phyloP scores from a whole-genome alignment of 139 green algal species.

The Marvania coccoides region DNA sequence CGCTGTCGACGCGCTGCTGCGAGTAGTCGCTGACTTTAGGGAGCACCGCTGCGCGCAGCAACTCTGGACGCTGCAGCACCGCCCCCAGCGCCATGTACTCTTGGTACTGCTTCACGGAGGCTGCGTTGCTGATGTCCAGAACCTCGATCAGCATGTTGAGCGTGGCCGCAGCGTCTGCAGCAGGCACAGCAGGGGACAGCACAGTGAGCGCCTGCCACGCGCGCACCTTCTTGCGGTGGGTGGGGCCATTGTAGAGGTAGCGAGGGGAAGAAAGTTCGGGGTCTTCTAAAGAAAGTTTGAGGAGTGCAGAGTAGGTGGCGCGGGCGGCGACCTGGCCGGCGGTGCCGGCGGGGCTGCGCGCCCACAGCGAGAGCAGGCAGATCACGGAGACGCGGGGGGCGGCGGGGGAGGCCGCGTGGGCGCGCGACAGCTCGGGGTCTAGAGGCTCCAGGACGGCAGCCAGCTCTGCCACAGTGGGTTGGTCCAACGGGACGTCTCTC shows the following conservation, averaged over 20 bases:
- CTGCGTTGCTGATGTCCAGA: slow-evolving; percentile 30
- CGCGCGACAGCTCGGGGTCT: slow-evolving; percentile 9
- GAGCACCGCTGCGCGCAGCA: slow-evolving; percentile 39
- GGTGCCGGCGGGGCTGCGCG: not conserved
- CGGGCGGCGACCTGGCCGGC: slow-evolving; percentile 6
- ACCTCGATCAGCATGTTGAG: slow-evolving; percentile 19
- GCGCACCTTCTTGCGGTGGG: slow-evolving; percentile 59
- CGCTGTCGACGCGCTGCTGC: slow-evolving; percentile 22
- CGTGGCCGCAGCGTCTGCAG: not conserved
- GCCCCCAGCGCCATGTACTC: slow-evolving; percentile 47
- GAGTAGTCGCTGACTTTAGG: slow-evolving; percentile 35
- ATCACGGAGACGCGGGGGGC: slow-evolving; percentile 37
- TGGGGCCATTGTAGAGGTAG: slow-evolving; percentile 18
- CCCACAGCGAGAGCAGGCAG: slow-evolving; percentile 29
- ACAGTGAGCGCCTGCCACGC: slow-evolving; percentile 55
- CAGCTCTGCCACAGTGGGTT: not conserved
- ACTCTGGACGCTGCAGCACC: slow-evolving; percentile 30
- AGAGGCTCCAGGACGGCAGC: slow-evolving; percentile 19
- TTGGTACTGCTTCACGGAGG: slow-evolving; percentile 65
- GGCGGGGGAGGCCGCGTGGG: slow-evolving; percentile 7
- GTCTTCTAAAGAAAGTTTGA: slow-evolving; percentile 24
- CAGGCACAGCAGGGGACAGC: slow-evolving; percentile 30
- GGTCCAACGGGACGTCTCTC: slow-evolving; percentile 3
- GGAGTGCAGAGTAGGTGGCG: slow-evolving; percentile 24
- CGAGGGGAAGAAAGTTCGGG: slow-evolving; percentile 16